Base-by-base conservation (phyloP, 768 basidiomycete species). In the Dioszegia aurantiaca region DNA sequence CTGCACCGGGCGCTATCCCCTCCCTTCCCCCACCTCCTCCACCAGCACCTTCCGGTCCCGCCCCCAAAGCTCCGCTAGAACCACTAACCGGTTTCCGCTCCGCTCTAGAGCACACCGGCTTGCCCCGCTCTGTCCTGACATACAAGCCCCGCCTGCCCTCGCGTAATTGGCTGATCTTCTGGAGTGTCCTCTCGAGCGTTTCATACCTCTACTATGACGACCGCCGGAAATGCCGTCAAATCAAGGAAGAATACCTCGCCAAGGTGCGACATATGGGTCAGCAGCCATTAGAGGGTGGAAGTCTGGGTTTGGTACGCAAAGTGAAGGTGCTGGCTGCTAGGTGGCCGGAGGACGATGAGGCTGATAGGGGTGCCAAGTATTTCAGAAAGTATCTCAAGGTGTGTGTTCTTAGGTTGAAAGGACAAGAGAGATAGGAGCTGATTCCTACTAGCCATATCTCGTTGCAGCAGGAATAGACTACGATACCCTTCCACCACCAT, bases 341-440 rank as follows among this genome's bases (percentile, higher is more conserved):
- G 77, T 95, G 92, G 85, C 93, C 93, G 0, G 92, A 88, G 26
- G 95, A 99, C 76, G 90, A 93, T 68, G 92, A 97, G 73, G 85
- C 86, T 62, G 86, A 92, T 73, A 83, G 88, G 58, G 82, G 85
- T 56, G 79, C 89, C 75, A 86, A 82, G 78, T 90, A 90, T 80
- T 98, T 98, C 80, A 87, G 89, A 76, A 90, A 89, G 81, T 98
- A 95, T 78, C 85, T 97, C 80, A 94, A 95, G 87, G 95, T 95
- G 53, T 55, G 78, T 71, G 27, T 6, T 53, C 41, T 41, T 58
- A 3, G 14, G 14, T 28, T 47, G 14, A 14, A 27, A 9, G 9
- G 8, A 14, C 6, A n/a, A 21, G 16, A 6, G 24, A 16, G 23
- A 46, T 24, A 8, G 27, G 10, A 11, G 27, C 39, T 30, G 30